These are phyloP conservation scores for Rosa multiflora DNA, from an alignment of 306 rosid species.

Conservation along the genomic window DNA sequence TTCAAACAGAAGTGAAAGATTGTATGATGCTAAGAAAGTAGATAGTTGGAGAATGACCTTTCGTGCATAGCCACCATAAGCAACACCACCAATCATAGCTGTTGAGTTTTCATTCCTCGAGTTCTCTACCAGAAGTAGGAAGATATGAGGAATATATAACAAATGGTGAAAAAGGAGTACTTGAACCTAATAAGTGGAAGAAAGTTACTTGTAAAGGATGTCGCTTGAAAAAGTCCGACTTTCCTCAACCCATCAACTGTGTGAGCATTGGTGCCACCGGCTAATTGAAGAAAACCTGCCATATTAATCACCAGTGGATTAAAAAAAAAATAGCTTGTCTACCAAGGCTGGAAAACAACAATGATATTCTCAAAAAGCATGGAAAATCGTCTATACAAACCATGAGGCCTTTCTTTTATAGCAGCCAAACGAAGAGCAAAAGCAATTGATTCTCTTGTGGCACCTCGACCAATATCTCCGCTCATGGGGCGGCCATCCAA, in stretches of 20 bases:
- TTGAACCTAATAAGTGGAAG: not conserved
- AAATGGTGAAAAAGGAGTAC: conserved; percentile 7
- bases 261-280: conserved; percentile 93
- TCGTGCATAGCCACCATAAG: conserved; percentile 93
- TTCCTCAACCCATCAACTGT: conserved; percentile 74
- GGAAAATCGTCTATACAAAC: conserved; percentile 36
- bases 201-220: conserved; percentile 36
- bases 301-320: not conserved
- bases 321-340: not conserved
- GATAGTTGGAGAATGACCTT: conserved; percentile 45
- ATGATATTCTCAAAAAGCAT: conserved; percentile 6
- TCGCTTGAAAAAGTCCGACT: conserved; percentile 56
- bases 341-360: not conserved
- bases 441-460: conserved; percentile 78
- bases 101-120: conserved; percentile 30
- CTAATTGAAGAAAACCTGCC: conserved; percentile 89
- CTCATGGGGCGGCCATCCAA: conserved; percentile 98
- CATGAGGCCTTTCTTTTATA: conserved; percentile 63
- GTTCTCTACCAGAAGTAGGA: conserved; percentile 27
- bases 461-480: conserved; percentile 93
- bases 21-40: not conserved
- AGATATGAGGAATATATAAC: conserved; percentile 1
- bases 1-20: not conserved
- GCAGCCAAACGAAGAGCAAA: conserved; percentile 67
- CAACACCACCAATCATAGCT: conserved; percentile 60